A percentile compares a stretch with the other conserved stretches of the same genome.
These are phyloP conservation scores for Erodium chrysanthum DNA, from an alignment of 441 rosid species.

Conservation along the genomic window DNA sequence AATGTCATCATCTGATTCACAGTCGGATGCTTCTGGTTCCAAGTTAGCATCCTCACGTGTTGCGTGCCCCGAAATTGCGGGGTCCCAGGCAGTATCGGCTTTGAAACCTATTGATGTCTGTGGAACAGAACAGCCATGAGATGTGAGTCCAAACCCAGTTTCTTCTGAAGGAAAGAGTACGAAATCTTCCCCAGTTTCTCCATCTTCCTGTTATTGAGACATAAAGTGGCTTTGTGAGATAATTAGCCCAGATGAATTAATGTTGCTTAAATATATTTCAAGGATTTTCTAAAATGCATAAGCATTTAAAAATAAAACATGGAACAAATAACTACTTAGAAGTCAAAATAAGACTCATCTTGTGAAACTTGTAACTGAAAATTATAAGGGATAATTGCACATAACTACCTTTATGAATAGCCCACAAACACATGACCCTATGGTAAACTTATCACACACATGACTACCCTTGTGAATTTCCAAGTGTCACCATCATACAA, in stretches of 20 bases:
- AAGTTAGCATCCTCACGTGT: constrained; percentile 26
- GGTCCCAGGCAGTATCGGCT: constrained; percentile 46
- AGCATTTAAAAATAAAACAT: background rate
- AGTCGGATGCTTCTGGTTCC: constrained; percentile 35
- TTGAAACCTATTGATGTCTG: constrained; percentile 31
- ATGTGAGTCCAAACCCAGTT: constrained; percentile 26
- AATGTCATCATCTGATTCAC: constrained; percentile 47
- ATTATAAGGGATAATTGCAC: too few species aligned
- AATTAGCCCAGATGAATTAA: too few species aligned
- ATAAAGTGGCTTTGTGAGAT: background rate
- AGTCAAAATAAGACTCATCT: background rate
- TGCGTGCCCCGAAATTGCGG: constrained; percentile 32
- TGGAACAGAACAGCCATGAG: constrained; percentile 24
- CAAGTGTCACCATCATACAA: too few species aligned
- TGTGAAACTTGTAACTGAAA: background rate
- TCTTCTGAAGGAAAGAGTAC: constrained; percentile 46
- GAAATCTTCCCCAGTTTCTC: constrained; percentile 41
- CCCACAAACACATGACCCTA: too few species aligned
- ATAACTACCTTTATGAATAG: too few species aligned
- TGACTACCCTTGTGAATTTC: too few species aligned
- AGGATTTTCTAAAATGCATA: background rate
- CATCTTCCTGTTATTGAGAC: constrained; percentile 37
- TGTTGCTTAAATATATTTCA: too few species aligned
- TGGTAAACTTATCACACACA: too few species aligned
- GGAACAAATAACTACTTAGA: background rate